Evolutionary conservation across 768 basidiomycete species (phyloP), one percentile per base, ranked within the genome.

Genomic region (Mycena alexandri): DNA sequence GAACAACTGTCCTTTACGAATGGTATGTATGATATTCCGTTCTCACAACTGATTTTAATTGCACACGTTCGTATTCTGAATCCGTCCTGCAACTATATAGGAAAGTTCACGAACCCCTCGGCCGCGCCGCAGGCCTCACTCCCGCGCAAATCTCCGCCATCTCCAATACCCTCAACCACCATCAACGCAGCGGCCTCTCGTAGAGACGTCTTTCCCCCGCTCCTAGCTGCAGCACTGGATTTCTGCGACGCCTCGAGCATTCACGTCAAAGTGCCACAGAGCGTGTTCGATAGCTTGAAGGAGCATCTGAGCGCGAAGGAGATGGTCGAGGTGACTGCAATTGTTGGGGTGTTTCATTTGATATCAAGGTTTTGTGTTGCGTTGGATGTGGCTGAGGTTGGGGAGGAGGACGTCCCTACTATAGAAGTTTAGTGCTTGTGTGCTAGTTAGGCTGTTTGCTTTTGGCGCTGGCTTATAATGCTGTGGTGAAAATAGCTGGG

Each of bases 311-410:
- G 38, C 24, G 55, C 25, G 41, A 57, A 43, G 55, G 43, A 44
- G 43, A 58, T 58, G 56, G 56, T 58, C 54, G 54, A 56, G 44
- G 56, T 58, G 42, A 34, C 25, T 58, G 43, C 43, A 19, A 46
- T 58, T 46, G 19, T 58, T 58, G 56, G 56, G 43, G 56, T 47
- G 29, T 58, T 58, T 21, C 43, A 58, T 58, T 25, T 58, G 24
- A 58, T 58, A 29, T 58, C 56, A 25, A 58, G 56, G n/a, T 58
- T 58, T 58, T 58, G 56, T 34, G 56, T 58, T 47, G 56, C 56
- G 29, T 58, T 58, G 56, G 56, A 58, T 58, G 56, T 58, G 29
- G 56, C 43, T 17, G 44, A 47, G 43, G 56, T 58, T 13, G 56
- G 56, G 44, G 56, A 56, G 38, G 54, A 56, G 10, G 22, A 56